These are phyloP conservation scores for Epichloe hybrida DNA, from an alignment of 2,329 filamentous ascomycete species.

Conservation along the genomic window DNA sequence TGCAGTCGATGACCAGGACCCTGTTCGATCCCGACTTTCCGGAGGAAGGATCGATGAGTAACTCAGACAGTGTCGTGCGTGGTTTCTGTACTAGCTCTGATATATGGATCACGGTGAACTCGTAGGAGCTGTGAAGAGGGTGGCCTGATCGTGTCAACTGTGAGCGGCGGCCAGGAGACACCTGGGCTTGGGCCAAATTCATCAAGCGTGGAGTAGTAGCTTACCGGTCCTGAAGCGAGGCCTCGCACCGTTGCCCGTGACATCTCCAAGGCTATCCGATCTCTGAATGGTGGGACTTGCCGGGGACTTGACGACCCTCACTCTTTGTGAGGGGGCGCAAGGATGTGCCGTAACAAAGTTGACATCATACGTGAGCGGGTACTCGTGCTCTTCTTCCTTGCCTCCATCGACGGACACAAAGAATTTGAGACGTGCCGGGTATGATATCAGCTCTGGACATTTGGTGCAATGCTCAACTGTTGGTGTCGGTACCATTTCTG, in stretches of 20 bases:
- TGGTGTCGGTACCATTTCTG: constrained; percentile 25
- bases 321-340: constrained; percentile 43
- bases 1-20: constrained; percentile 51
- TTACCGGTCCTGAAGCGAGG: constrained; percentile 35
- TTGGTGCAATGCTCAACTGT: constrained; percentile 21
- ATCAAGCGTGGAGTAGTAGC: constrained; percentile 3
- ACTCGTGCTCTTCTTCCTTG: constrained; percentile 27
- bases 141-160: constrained; percentile 31
- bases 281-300: constrained; percentile 46
- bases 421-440: constrained; percentile 23
- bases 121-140: constrained; percentile 49
- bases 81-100: constrained; percentile 38
- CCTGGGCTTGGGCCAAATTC: background rate
- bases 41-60: constrained; percentile 25
- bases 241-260: constrained; percentile 30
- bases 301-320: constrained; percentile 44
- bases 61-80: constrained; percentile 30
- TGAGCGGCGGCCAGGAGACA: background rate
- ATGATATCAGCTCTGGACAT: constrained; percentile 20
- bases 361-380: constrained; percentile 41
- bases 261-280: constrained; percentile 35
- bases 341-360: constrained; percentile 55
- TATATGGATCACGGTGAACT: constrained; percentile 45
- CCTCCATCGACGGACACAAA: constrained; percentile 25
- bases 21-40: constrained; percentile 16